Evolutionary conservation across 371 early-diverging fungal species (phyloP).

Genomic region (Mucor plumbeus): DNA sequence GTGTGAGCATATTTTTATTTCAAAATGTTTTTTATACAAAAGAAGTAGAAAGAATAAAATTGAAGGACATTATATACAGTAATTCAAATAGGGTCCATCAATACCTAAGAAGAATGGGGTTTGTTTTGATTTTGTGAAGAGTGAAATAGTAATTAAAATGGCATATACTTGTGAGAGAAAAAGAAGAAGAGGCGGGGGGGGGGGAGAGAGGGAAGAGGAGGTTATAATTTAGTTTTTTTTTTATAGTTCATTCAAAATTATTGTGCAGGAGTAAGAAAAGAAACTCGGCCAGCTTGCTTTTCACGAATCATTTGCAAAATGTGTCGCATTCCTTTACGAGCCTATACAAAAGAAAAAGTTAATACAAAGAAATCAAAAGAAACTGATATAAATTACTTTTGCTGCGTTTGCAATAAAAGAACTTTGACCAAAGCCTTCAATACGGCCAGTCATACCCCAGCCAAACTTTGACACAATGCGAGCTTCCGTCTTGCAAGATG

Average conservation of each 20-base stretch:
- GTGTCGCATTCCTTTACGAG: constrained; percentile 88
- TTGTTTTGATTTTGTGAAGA: not conserved
- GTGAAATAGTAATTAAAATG: too few species aligned
- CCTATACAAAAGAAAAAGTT: constrained; percentile 42
- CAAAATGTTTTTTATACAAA: not conserved
- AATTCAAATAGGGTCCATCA: constrained; percentile 14
- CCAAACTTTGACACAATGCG: constrained; percentile 87
- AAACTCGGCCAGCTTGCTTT: constrained; percentile 42
- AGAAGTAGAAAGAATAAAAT: not conserved
- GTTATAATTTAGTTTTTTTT: not conserved
- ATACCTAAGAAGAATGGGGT: not conserved
- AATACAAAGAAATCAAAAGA: not conserved
- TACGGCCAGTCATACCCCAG: constrained; percentile 80
- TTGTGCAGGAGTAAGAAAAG: constrained; percentile 18
- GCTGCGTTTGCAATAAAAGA: constrained; percentile 84
- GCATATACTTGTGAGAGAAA: not conserved
- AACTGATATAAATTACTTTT: constrained; percentile 51
- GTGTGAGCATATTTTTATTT: constrained; percentile 4
- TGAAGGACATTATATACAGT: constrained; percentile 9
- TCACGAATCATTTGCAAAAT: constrained; percentile 81
- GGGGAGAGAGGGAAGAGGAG: not conserved
- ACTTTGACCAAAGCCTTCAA: constrained; percentile 91
- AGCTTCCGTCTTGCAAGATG: constrained; percentile 84
- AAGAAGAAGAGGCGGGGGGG: not conserved
- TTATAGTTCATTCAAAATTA: not conserved